Evolutionary conservation across 179 eudicot genomes (phyloP), one percentile per base, ranked within the genome.

Genomic region (Actinidia chinensis): DNA sequence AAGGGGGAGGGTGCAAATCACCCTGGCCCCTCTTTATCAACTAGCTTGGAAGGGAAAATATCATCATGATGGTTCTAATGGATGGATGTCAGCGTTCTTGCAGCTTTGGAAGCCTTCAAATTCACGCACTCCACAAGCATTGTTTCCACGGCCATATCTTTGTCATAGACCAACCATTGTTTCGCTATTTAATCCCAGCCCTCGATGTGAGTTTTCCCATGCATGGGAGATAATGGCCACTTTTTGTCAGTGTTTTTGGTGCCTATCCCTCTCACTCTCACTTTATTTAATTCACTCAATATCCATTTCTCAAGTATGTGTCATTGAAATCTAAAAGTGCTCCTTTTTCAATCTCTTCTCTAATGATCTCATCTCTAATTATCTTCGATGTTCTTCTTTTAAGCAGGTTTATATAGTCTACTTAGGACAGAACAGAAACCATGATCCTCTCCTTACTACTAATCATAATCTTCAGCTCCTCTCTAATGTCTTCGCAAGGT

Each of bases 361-460:
- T n/a, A n/a, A n/a, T n/a, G n/a, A n/a, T n/a, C n/a, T n/a, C 66
- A 23, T 78, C 61, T 72, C 47, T 40, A 43, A 60, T 76, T 4
- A 76, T 48, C 74, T 50, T 56, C 33, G 13, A 40, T 54, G 33
- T 22, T 51, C 78, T 74, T 44, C 60, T 60, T 86, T 51, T 68
- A 15, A 64, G 23, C 83, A 86, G 91, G 91, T 86, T 75, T 81
- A 86, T 73, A 78, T 88, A 69, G 87, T 88, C 74, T 88, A 88
- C 81, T 68, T 88, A 42, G 91, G 91, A 63, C 86, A 68, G 36
- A 79, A 71, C 68, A 77, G 71, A 59, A 43, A 52, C 43, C 74
- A 63, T 8, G 89, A 83, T 77, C 87, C 83, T 67, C 42, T 86
- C 14, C 86, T 86, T 67, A 81, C 87, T 28, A 73, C 86, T 22